These are phyloP conservation scores for Colletotrichum sp. DNA, from an alignment of 2,329 filamentous ascomycete species.

Conservation along the genomic window DNA sequence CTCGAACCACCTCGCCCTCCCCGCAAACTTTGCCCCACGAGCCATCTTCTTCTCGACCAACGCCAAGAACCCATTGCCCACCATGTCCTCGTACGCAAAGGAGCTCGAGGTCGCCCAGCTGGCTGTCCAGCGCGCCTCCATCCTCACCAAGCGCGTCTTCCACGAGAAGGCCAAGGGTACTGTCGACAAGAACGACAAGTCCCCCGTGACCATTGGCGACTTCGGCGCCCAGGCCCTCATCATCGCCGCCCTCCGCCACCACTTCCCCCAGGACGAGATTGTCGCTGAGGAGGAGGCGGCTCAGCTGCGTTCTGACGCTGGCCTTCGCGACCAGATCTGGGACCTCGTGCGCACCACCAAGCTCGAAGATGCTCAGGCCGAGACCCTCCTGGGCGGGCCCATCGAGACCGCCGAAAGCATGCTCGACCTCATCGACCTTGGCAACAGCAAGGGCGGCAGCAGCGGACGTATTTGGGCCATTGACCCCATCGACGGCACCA, in stretches of 20 bases:
- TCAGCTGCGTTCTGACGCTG: constrained; percentile 73
- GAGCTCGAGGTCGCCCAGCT: constrained; percentile 86
- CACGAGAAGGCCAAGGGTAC: constrained; percentile 93
- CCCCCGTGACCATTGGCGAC: constrained; percentile 96
- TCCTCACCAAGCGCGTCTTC: constrained; percentile 60
- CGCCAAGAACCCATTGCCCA: constrained; percentile 17
- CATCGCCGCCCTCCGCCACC: constrained; percentile 85
- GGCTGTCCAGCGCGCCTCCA: constrained; percentile 79
- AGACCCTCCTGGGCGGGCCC: constrained; percentile 72
- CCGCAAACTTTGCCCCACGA: constrained; percentile 11
- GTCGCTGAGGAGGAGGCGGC: constrained; percentile 95
- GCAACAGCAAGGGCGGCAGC: constrained; percentile 72
- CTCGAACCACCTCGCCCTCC: constrained; percentile 3
- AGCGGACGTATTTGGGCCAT: constrained; percentile 91
- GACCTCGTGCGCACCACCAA: constrained; percentile 75
- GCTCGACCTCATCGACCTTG: constrained; percentile 70
- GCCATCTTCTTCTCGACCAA: constrained; percentile 24
- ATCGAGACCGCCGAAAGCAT: constrained; percentile 70
- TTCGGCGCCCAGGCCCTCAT: constrained; percentile 98
- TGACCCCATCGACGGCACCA: constrained; percentile 97
- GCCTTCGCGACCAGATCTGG: constrained; percentile 77
- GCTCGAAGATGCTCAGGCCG: constrained; percentile 69
- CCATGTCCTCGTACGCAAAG: constrained; percentile 64
- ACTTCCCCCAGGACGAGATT: constrained; percentile 89
- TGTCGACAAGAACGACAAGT: constrained; percentile 91